Evolutionary conservation across 2,329 filamentous ascomycete species (phyloP).

Genomic region (Huntiella decipiens): DNA sequence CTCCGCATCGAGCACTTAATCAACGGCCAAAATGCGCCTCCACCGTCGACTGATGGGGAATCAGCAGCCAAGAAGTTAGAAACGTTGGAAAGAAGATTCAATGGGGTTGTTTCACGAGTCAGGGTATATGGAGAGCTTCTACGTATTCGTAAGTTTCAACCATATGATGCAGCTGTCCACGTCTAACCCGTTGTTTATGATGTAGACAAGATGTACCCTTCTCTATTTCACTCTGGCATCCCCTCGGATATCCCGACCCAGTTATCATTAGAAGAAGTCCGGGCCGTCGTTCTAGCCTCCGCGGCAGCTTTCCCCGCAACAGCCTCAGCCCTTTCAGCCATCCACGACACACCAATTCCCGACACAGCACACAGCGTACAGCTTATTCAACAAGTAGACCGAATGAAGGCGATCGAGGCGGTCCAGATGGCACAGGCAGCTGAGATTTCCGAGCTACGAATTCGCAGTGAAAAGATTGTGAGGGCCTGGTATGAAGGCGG

Average conservation of each 20-base stretch:
- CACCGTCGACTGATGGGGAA: conserved; percentile 16
- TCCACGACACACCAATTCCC: conserved; percentile 36
- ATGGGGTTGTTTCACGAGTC: conserved; percentile 27
- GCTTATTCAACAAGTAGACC: conserved; percentile 38
- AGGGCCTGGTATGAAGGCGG: conserved; percentile 57
- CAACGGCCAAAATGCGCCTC: conserved; percentile 22
- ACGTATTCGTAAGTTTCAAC: conserved; percentile 32
- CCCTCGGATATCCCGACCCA: conserved; percentile 30
- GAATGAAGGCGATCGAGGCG: conserved; percentile 41
- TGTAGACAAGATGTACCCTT: conserved; percentile 33
- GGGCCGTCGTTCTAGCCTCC: conserved; percentile 35
- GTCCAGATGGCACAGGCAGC: conserved; percentile 42
- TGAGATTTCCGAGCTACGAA: conserved; percentile 44
- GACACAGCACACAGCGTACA: conserved; percentile 34
- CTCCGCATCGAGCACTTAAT: conserved; percentile 40
- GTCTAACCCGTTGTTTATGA: not conserved
- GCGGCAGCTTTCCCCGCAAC: conserved; percentile 36
- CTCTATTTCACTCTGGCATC: conserved; percentile 31
- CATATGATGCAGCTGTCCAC: not conserved
- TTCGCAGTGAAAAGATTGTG: conserved; percentile 41
- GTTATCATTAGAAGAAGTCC: conserved; percentile 31
- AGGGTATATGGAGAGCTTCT: conserved; percentile 41
- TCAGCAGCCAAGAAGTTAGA: conserved; percentile 27
- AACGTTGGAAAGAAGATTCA: conserved; percentile 35
- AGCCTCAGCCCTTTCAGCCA: conserved; percentile 37